Percentiles rank a stretch among this genome's conserved stretches.
Evolutionary conservation across 441 rosid genomes (phyloP).

Genomic region (Pelargonium myrrhifolium): DNA sequence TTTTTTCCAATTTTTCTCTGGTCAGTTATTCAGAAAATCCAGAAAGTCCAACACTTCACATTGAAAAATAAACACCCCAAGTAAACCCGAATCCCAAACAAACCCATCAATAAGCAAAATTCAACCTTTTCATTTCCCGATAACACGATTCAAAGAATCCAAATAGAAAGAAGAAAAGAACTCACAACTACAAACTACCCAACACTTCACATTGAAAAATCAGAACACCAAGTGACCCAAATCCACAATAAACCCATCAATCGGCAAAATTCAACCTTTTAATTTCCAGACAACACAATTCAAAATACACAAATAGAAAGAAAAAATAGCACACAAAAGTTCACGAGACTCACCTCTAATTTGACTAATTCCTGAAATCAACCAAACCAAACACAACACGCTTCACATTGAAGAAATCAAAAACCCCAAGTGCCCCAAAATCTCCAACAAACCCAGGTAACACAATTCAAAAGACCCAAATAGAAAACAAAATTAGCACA

Average conservation of each 20-base stretch:
- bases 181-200: neutral
- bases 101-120: conserved; percentile 17
- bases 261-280: conserved; percentile 17
- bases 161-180: neutral
- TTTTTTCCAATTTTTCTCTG: conserved; percentile 5
- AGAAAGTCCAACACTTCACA: conserved; percentile 31
- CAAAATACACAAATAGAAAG: neutral
- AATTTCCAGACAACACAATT: neutral
- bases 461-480: no score
- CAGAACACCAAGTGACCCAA: conserved; percentile 5
- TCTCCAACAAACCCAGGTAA: no score
- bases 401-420: no score
- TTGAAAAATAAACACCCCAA: conserved; percentile 17
- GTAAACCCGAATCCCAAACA: conserved; percentile 10
- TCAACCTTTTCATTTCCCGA: conserved; percentile 12
- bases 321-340: neutral
- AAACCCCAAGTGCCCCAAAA: neutral
- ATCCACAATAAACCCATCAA: conserved; percentile 15
- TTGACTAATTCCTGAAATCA: neutral
- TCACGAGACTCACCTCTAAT: neutral
- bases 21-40: conserved; percentile 26
- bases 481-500: no score
- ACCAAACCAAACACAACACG: no score
- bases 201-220: conserved; percentile 27
- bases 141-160: neutral